phyloP scores from a whole-genome alignment of 2,329 filamentous ascomycete species.

The Penicillium italicum region DNA sequence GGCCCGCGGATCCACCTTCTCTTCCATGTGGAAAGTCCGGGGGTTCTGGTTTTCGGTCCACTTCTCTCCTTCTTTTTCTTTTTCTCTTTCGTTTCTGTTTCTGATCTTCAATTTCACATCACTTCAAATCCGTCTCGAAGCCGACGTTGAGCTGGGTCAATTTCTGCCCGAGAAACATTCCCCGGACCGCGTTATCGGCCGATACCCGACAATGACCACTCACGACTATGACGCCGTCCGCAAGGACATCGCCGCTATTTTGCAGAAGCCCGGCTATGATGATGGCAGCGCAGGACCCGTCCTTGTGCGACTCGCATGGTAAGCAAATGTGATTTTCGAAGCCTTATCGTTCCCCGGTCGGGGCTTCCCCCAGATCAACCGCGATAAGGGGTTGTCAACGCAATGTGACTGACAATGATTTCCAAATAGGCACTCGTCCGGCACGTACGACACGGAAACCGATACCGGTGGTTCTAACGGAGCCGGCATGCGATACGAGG shows the following conservation, averaged over 20 bases:
- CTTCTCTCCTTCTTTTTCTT: conserved; percentile 2
- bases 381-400: not conserved
- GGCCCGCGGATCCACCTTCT: conserved; percentile 33
- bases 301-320: conserved; percentile 62
- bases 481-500: conserved; percentile 63
- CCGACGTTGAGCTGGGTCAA: conserved; percentile 2
- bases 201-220: conserved; percentile 32
- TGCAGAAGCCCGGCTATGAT: conserved; percentile 61
- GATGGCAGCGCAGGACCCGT: conserved; percentile 63
- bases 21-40: conserved; percentile 28
- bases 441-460: conserved; percentile 58
- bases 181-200: conserved; percentile 24
- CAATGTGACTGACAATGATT: not conserved
- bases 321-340: conserved; percentile 19
- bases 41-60: conserved; percentile 4
- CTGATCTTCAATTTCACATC: not conserved
- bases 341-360: conserved; percentile 3
- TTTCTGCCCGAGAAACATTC: conserved; percentile 6
- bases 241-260: conserved; percentile 52
- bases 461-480: conserved; percentile 63
- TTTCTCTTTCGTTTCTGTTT: conserved; percentile 2
- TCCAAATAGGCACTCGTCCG: conserved; percentile 56
- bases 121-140: not conserved
- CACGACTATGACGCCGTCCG: conserved; percentile 49
- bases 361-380: not conserved